Evolutionary conservation across 805 yeast species (phyloP).

Genomic region (Metschnikowia peoriensis): DNA sequence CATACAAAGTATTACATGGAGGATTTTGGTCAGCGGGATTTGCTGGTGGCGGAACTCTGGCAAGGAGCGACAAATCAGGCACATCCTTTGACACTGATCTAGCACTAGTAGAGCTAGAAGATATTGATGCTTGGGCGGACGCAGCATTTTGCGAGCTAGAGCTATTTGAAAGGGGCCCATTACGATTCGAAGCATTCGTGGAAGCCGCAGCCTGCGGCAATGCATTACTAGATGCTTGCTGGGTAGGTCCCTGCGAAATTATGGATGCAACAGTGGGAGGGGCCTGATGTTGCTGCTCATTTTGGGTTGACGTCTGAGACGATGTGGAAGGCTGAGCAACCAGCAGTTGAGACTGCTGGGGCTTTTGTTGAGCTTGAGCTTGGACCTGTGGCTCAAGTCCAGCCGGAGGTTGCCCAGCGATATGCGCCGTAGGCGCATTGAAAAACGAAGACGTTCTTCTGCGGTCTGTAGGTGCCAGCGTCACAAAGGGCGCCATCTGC

Average conservation of each 20-base stretch:
- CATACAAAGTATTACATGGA: constrained; percentile 95
- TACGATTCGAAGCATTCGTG: constrained; percentile 5
- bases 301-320: neutral
- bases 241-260: constrained; percentile 18
- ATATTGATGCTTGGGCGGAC: constrained; percentile 7
- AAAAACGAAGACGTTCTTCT: constrained; percentile 56
- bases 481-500: constrained; percentile 1
- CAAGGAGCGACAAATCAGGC: constrained; percentile 68
- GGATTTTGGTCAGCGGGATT: constrained; percentile 99
- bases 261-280: constrained; percentile 18
- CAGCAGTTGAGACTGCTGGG: constrained; percentile 1
- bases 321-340: neutral
- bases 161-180: constrained; percentile 9
- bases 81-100: constrained; percentile 33
- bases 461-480: constrained; percentile 29
- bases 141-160: constrained; percentile 4
- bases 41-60: constrained; percentile 86
- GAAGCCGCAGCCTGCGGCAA: constrained; percentile 10
- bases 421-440: constrained; percentile 23
- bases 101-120: constrained; percentile 13
- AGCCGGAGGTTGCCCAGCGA: constrained; percentile 1
- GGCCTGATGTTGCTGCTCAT: constrained; percentile 8
- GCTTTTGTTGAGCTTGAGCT: constrained; percentile 5
- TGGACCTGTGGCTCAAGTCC: constrained; percentile 6
- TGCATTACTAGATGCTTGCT: constrained; percentile 7